phyloP scores from a whole-genome alignment of 148 eudicot genomes.

The Bassia scoparia region DNA sequence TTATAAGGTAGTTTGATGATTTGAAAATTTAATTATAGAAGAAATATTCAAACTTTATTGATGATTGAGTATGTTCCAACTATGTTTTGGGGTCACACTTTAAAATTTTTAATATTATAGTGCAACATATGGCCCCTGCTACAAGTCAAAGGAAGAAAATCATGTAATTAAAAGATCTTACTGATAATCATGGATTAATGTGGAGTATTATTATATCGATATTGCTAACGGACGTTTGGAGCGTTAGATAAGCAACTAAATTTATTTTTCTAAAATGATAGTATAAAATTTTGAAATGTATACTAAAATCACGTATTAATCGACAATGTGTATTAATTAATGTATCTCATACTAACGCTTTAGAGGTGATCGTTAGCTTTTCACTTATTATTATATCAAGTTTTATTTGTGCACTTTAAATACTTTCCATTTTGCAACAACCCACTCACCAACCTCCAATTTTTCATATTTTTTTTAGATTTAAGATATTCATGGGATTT shows the following conservation, averaged over 20 bases:
- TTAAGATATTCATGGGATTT: slow-evolving; percentile 1
- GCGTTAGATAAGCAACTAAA: too few relatives aligned
- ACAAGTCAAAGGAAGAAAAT: slow-evolving; percentile 5
- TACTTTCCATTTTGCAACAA: neutral
- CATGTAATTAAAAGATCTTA: neutral
- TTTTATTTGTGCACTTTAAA: neutral
- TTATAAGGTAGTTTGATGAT: slow-evolving; percentile 9
- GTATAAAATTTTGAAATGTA: too few relatives aligned
- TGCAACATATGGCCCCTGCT: slow-evolving; percentile 14
- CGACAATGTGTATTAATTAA: too few relatives aligned
- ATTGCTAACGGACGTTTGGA: too few relatives aligned
- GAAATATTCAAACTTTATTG: neutral
- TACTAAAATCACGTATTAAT: too few relatives aligned
- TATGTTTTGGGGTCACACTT: slow-evolving; percentile 9
- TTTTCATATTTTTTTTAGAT: neutral
- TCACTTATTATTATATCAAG: too few relatives aligned
- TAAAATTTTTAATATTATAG: neutral
- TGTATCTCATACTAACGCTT: too few relatives aligned
- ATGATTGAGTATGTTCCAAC: slow-evolving; percentile 32
- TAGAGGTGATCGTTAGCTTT: too few relatives aligned
- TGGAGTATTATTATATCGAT: too few relatives aligned
- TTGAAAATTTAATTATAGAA: slow-evolving; percentile 8
- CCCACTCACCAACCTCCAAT: neutral
- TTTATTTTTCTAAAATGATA: too few relatives aligned
- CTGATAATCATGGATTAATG: too few relatives aligned